Conservation (phyloP, 1,139 yeast species). For the Protomyces lactucae-debilis region DNA sequence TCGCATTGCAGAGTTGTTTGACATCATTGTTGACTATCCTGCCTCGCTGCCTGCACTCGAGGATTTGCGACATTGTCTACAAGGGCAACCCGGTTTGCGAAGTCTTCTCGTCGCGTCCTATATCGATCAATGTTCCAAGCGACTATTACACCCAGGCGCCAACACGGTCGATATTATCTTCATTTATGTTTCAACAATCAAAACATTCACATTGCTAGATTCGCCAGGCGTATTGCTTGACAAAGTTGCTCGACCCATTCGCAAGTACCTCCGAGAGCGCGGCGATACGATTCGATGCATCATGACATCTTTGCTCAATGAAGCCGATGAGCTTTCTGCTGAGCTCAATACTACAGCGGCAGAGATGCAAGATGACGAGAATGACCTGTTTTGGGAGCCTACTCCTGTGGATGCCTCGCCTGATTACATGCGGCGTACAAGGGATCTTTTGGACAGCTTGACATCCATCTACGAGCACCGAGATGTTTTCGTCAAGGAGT, state of each 20-base stretch:
- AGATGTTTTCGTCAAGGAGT: conserved; percentile 66
- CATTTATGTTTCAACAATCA: conserved; percentile 66
- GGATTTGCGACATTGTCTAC: conserved; percentile 46
- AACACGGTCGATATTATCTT: conserved; percentile 70
- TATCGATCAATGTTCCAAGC: conserved; percentile 47
- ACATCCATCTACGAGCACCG: conserved; percentile 74
- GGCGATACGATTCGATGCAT: conserved; percentile 67
- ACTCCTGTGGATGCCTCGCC: conserved; percentile 92
- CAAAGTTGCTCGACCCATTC: conserved; percentile 67
- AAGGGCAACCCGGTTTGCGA: conserved; percentile 41
- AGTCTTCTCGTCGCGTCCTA: conserved; percentile 54
- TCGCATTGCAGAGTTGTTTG: conserved; percentile 61
- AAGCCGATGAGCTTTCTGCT: conserved; percentile 45
- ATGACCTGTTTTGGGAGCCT: conserved; percentile 68
- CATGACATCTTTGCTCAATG: conserved; percentile 66
- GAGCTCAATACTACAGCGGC: conserved; percentile 42
- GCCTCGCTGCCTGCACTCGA: conserved; percentile 53
- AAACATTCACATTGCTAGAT: conserved; percentile 70
- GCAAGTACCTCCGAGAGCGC: conserved; percentile 62
- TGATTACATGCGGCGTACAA: conserved; percentile 55
- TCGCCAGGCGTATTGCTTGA: conserved; percentile 82
- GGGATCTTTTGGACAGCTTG: conserved; percentile 65
- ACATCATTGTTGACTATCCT: conserved; percentile 59
- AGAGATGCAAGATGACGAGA: conserved; percentile 40
- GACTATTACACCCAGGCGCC: conserved; percentile 73